phyloP scores from a whole-genome alignment of 768 basidiomycete genomes.

The Suillus weaverae region DNA sequence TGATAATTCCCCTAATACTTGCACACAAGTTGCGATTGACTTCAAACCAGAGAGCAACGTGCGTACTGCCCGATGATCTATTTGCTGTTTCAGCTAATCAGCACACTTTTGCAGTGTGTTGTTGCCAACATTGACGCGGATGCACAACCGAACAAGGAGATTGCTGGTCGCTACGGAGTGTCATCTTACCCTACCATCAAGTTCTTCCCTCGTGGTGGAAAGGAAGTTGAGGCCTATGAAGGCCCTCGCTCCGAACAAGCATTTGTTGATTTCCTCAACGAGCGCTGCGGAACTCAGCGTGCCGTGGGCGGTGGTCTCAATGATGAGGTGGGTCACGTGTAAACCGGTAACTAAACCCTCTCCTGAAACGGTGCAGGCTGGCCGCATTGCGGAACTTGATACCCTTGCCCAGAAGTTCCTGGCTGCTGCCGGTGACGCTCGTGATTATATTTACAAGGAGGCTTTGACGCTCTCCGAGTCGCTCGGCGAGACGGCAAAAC shows the following conservation, averaged over 20 bases:
- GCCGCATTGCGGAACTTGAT: conserved; percentile 78
- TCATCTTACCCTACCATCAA: conserved; percentile 90
- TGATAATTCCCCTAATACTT: conserved; percentile 3
- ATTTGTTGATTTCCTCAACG: conserved; percentile 78
- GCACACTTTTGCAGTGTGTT: conserved; percentile 57
- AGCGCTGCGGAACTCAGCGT: conserved; percentile 84
- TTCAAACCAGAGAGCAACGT: conserved; percentile 81
- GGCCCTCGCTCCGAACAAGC: conserved; percentile 71
- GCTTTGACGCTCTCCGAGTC: conserved; percentile 52
- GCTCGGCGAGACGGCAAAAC: conserved; percentile 55
- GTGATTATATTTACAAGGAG: conserved; percentile 64
- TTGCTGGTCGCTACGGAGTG: conserved; percentile 74
- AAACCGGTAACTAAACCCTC: not conserved
- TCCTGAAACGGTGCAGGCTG: conserved; percentile 55
- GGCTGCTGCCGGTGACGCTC: conserved; percentile 52
- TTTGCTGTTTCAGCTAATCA: not conserved
- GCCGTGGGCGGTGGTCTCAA: conserved; percentile 80
- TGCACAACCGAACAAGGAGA: conserved; percentile 69
- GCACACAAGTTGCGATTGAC: conserved; percentile 61
- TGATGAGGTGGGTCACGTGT: conserved; percentile 49
- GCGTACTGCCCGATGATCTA: conserved; percentile 22
- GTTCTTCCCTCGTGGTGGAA: conserved; percentile 81
- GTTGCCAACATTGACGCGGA: conserved; percentile 93
- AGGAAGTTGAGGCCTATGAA: conserved; percentile 65
- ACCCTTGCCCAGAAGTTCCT: conserved; percentile 75